phyloP scores from a whole-genome alignment of 164 flowering plant species.

The Kalanchoe fedtschenkoi region DNA sequence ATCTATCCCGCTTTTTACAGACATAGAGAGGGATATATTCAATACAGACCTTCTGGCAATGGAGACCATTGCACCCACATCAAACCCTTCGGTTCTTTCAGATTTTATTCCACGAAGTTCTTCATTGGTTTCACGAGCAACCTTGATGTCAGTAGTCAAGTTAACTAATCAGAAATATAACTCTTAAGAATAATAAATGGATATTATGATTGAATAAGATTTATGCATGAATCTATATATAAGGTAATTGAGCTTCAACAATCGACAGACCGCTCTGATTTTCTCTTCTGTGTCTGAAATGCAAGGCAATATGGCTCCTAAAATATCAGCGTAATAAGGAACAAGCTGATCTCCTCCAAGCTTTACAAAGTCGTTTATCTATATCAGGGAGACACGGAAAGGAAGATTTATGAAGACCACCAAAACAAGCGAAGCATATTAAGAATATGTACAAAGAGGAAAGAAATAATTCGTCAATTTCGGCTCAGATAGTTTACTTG shows the following conservation, averaged over 20 bases:
- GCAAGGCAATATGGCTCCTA: slow-evolving; percentile 93
- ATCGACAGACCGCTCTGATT: slow-evolving; percentile 63
- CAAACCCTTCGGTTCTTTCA: slow-evolving; percentile 80
- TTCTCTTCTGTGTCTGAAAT: slow-evolving; percentile 96
- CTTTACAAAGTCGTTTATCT: slow-evolving; percentile 97
- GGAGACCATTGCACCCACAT: slow-evolving; percentile 76
- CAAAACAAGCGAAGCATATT: no score
- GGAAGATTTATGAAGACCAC: background rate
- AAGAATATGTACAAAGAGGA: no score
- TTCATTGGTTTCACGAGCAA: slow-evolving; percentile 24
- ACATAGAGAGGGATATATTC: no score
- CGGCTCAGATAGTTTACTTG: no score
- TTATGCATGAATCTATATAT: background rate
- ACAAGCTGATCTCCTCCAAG: slow-evolving; percentile 98
- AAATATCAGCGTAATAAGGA: slow-evolving; percentile 81
- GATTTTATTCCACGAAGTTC: slow-evolving; percentile 76
- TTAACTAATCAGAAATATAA: slow-evolving; percentile 1
- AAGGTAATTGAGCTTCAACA: background rate
- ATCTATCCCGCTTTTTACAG: no score
- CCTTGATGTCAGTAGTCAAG: slow-evolving; percentile 20
- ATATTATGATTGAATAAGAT: no score
- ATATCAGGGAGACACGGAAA: background rate
- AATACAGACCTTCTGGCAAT: slow-evolving; percentile 92
- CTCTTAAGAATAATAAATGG: no score
- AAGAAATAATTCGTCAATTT: no score